phyloP scores from a whole-genome alignment of 1,284 basidiomycete genomes.

The Naganishia sp. region DNA sequence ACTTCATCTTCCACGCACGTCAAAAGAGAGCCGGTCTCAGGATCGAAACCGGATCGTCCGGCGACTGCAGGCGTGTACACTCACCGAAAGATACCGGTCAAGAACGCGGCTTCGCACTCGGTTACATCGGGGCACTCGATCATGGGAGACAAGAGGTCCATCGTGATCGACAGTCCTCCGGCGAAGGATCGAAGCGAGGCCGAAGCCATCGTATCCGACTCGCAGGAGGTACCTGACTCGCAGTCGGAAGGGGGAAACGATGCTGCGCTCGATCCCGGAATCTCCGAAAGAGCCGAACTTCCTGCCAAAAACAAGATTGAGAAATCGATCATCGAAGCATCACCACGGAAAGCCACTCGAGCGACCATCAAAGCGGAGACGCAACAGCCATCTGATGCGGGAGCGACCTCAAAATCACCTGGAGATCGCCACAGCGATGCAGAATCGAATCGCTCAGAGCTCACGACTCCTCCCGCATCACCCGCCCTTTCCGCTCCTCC shows the following conservation, averaged over 20 bases:
- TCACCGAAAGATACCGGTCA: constrained; percentile 25
- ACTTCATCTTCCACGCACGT: not conserved
- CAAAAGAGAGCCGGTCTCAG: not conserved
- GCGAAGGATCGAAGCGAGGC: not conserved
- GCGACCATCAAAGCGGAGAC: not conserved
- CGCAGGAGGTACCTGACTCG: constrained; percentile 25
- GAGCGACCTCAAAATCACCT: not conserved
- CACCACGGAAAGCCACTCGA: not conserved
- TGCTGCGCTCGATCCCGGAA: not conserved
- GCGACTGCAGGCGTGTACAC: constrained; percentile 7
- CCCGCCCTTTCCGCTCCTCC: not conserved
- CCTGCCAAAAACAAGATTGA: no score
- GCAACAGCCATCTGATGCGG: not conserved
- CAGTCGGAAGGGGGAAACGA: constrained; percentile 23
- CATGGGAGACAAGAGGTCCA: constrained; percentile 12
- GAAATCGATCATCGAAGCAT: not conserved
- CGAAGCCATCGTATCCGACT: constrained; percentile 20
- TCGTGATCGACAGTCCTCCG: not conserved
- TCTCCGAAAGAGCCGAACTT: no score
- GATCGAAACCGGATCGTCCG: not conserved
- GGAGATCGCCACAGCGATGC: not conserved
- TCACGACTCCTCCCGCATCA: constrained; percentile 23
- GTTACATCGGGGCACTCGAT: constrained; percentile 2
- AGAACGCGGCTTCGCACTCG: constrained; percentile 17
- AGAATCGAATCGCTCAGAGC: constrained; percentile 17